Base-by-base conservation (phyloP, 495 filamentous ascomycete species). In the Tuber calosporum region DNA sequence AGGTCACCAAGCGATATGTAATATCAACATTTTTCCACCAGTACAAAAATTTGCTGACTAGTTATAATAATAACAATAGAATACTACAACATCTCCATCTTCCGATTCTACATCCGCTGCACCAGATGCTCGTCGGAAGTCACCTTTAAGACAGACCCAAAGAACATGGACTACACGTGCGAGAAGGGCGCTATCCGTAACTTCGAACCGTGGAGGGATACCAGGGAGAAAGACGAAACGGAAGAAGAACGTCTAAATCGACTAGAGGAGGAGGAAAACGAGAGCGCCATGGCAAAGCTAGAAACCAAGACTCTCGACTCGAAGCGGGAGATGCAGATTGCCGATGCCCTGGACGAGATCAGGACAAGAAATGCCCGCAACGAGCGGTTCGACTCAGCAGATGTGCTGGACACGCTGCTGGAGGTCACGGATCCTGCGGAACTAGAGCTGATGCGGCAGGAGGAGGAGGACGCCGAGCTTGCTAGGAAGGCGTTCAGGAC, bases 291-390 rank as follows among this genome's bases (percentile, higher is more conserved):
- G 92, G 87, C 88, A 30, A 91, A 91, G 80, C 81, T 94, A 75
- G 92, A 94, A 82, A 87, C 88, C 70, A 94, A 94, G 83, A 96
- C 93, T 72, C 83, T 89, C 39, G 96, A 99, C 82, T 92, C 93
- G n/a, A 96, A 95, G 85, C 85, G 90, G 72, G 96, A 98, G 84
- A 98, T 99, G 96, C 91, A 90, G 68, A 91, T 98, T 77, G 96
- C 96, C 45, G 96, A 99, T 85, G 93, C 93, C 41, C 83, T 99
- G 76, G 96, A 99, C 83, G 93, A 98, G 84, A 97, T 98, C 67
- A 85, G 95, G 73, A 93, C 89, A 53, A 83, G 94, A 77, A 99
- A 98, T 85, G 96, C 95, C 26, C 86, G 93, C 77, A 87, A 93
- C 38, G 91, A 94, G 83, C 86, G 90, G 77, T 90, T 88, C 71